These are phyloP conservation scores for Pseudogymnoascus sp. DNA, from an alignment of 2,329 filamentous ascomycete species.

Conservation along the genomic window DNA sequence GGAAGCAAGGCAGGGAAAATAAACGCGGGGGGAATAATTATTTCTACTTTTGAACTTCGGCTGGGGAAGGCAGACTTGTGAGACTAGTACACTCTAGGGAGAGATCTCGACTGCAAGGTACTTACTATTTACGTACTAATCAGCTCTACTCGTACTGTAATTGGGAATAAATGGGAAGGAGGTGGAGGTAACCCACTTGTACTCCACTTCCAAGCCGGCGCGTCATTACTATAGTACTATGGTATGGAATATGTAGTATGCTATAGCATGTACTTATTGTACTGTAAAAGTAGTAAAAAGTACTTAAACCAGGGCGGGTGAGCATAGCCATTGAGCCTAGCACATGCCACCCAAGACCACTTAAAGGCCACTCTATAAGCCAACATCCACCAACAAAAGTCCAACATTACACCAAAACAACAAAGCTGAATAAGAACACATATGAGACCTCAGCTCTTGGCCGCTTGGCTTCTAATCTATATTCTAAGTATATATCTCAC, in stretches of 20 bases:
- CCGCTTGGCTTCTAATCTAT: neutral
- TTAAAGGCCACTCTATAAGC: neutral
- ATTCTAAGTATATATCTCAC: neutral
- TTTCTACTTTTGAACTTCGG: conserved; percentile 1
- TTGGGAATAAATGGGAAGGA: neutral
- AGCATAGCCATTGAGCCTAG: neutral
- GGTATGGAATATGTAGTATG: no score
- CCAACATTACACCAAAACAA: neutral
- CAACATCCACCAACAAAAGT: neutral
- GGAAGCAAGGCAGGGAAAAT: neutral
- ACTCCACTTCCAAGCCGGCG: neutral
- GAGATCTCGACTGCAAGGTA: neutral
- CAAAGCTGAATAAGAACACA: neutral
- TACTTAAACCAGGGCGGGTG: neutral
- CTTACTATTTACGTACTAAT: conserved; percentile 1
- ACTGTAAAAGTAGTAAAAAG: neutral
- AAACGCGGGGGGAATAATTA: neutral
- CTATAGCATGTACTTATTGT: no score
- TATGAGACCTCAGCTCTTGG: neutral
- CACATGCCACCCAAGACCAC: neutral
- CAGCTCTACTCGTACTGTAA: neutral
- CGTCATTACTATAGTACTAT: neutral
- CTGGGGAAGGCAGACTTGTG: neutral
- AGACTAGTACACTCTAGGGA: neutral
- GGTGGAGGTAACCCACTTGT: neutral